Base-by-base conservation (phyloP, 108 stramenopile genomes). In the Mayamaea pseudoterrestris region DNA sequence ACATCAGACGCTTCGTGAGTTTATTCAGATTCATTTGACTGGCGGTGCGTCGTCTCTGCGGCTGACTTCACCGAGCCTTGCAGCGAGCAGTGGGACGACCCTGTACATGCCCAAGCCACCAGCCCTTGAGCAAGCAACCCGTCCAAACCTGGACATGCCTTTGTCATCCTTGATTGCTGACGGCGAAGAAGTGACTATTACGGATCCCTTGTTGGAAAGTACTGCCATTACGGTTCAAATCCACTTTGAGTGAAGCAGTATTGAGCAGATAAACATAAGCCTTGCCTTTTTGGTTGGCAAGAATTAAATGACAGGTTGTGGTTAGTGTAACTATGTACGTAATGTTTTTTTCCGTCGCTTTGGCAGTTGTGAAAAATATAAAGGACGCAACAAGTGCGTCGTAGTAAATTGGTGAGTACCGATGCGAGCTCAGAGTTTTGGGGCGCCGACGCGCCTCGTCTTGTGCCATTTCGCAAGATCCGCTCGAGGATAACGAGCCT, bases 91-190 rank as follows among this genome's bases (percentile, higher is more conserved):
- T 23, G 57, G 61, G 7, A 80, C 74, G 44, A 84, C 89, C 1
- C 44, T 98, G 53, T 98, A 94, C 73, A 94, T 96, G 90, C 83
- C 74, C 39, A 93, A 86, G 41, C 94, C 97, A 0, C 71, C 70
- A 20, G 74, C 86, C 11, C 59, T 98, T 51, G 84, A 94, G 42
- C 61, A 65, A 44, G 77, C 80, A 23, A 96, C 93, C 5, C 69
- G 74, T 30, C 46, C 66, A 16, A 96, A 98, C 48, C 63, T 98
- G 27, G 76, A 87, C 63, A 94, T 85, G 66, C 41, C 90, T 4
- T 37, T 98, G 27, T 71, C 69, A n/a, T 69, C 83, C 3, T 57
- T 98, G 34, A 65, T 95, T n/a, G 53, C 28, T 5, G 61, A 74
- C 50, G 92, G 90, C 11, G 96, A 95, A 48, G 83, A 90, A 35